These are phyloP conservation scores for Trichosporon sp. DNA, from an alignment of 1,284 basidiomycete species.

Conservation along the genomic window DNA sequence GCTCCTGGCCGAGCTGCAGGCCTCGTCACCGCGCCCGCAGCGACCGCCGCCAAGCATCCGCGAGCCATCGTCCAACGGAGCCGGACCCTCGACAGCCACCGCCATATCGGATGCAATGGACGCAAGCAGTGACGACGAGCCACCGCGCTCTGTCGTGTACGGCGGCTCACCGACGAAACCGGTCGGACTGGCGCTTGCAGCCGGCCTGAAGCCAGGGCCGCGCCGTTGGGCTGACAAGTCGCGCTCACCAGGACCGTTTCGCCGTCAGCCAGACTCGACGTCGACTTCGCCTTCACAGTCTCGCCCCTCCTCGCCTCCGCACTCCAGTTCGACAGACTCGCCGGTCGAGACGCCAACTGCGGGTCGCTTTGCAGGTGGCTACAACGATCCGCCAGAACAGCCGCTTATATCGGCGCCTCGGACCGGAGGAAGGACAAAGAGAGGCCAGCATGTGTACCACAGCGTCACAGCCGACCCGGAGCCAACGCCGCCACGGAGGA, in stretches of 20 bases:
- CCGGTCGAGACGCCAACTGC: neutral
- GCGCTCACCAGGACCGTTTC: constrained; percentile 15
- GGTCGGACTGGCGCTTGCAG: neutral
- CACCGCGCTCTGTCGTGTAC: constrained; percentile 33
- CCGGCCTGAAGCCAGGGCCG: neutral
- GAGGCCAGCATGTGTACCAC: constrained; percentile 15
- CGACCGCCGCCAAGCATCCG: neutral
- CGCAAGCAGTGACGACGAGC: constrained; percentile 29
- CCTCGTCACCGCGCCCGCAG: neutral
- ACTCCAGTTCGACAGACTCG: neutral
- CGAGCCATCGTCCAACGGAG: neutral
- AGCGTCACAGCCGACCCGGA: constrained; percentile 5
- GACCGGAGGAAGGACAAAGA: neutral
- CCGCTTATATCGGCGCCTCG: neutral
- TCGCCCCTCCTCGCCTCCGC: neutral
- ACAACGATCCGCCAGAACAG: neutral
- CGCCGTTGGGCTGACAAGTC: constrained; percentile 2
- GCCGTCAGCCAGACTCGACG: constrained; percentile 9
- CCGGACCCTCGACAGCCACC: constrained; percentile 3
- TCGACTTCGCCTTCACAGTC: neutral
- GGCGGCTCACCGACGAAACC: constrained; percentile 18
- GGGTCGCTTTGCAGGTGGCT: neutral
- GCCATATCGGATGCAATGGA: constrained; percentile 19
- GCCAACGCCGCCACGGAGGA: neutral
- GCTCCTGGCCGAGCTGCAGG: constrained; percentile 37